Base-by-base conservation (phyloP, 768 basidiomycete species). In the Rossbeevera mucosa region DNA sequence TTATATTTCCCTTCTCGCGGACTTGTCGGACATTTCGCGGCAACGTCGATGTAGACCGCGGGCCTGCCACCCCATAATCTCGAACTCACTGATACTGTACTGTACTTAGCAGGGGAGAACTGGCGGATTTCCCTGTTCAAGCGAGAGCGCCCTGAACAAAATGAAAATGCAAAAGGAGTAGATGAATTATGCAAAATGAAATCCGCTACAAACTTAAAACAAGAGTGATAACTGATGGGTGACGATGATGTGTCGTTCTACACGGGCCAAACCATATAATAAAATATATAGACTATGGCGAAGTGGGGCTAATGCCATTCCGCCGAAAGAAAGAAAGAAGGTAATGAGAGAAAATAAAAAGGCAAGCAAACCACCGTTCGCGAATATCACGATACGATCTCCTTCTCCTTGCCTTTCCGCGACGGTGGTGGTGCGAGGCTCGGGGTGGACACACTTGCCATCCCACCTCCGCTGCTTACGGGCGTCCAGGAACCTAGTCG, bases 331-430 rank as follows among this genome's bases (percentile, higher is more conserved):
- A 11, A 44, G 21, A 41, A n/a, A 18, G 30, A 18, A 20, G n/a
- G n/a, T n/a, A n/a, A 18, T 5, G 12, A 38, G 36, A 38, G 33
- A 9, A n/a, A n/a, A 14, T 36, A 9, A 18, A 11, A 14, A 14
- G 47, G 31, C 26, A 30, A 48, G 9, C 5, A 20, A 24, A 20
- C 18, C 36, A 18, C 36, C 18, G 11, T 2, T 20, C 36, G 36
- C 16, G 22, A 43, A 28, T 50, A 52, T 36, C 40, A 64, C 54
- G 59, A 48, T 48, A 56, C 16, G 13, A 59, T 9, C 50, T 71
- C 76, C 55, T 71, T 75, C 50, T 75, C 77, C 61, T 80, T 80
- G 44, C 79, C 78, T 58, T 78, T 79, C 41, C 69, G 60, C 40
- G 68, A 68, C 21, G 74, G 70, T n/a, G 75, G 71, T 6, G 71